Conservation (phyloP, 2,329 filamentous ascomycete species). For the Penicillium psychrosexuale region DNA sequence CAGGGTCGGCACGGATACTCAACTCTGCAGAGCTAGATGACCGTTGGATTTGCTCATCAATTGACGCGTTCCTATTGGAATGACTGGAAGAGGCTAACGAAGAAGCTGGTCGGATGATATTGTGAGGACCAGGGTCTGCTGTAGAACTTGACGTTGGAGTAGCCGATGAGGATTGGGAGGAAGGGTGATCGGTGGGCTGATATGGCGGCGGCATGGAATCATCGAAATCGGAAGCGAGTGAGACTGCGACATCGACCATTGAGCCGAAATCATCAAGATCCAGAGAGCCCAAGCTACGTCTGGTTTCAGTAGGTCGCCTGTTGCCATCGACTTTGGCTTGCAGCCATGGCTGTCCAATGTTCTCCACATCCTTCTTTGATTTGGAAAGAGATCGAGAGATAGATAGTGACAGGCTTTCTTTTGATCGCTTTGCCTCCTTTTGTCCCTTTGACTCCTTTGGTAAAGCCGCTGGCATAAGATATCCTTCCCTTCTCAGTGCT, state of each 20-base stretch:
- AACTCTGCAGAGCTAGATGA: conserved; percentile 10
- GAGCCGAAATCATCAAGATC: conserved; percentile 35
- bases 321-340: conserved; percentile 25
- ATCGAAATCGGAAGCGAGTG: conserved; percentile 24
- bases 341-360: conserved; percentile 39
- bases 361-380: conserved; percentile 36
- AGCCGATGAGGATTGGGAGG: conserved; percentile 7
- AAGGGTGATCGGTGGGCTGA: conserved; percentile 3
- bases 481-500: conserved; percentile 32
- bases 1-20: background rate
- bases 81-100: conserved; percentile 9
- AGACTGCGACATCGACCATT: conserved; percentile 33
- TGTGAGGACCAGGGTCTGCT: conserved; percentile 1
- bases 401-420: conserved; percentile 10
- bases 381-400: conserved; percentile 25
- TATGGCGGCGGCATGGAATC: conserved; percentile 24
- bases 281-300: conserved; percentile 27
- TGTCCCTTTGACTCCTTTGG: conserved; percentile 12
- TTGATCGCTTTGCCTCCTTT: conserved; percentile 6
- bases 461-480: conserved; percentile 21
- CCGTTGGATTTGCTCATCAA: conserved; percentile 8
- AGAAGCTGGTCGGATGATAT: conserved; percentile 1
- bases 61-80: conserved; percentile 7
- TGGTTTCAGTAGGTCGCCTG: conserved; percentile 10
- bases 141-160: conserved; percentile 3